phyloP scores from a whole-genome alignment of 495 filamentous ascomycete species.

The Penicillium salamii region DNA sequence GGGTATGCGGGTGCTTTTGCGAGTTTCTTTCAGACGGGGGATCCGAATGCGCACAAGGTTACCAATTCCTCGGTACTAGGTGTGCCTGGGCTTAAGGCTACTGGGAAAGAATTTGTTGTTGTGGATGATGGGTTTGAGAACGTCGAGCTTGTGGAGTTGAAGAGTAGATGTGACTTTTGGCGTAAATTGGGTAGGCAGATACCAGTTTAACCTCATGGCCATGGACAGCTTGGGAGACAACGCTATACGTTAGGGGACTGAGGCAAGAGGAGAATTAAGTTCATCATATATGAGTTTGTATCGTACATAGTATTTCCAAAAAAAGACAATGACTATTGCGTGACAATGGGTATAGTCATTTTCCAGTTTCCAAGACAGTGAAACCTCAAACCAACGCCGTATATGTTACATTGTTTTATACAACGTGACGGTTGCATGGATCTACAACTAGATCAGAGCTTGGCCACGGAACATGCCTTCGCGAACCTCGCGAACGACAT shows the following conservation, averaged over 20 bases:
- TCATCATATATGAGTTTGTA: conserved; percentile 7
- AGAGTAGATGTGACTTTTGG: conserved; percentile 55
- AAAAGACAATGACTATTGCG: conserved; percentile 8
- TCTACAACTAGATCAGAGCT: conserved; percentile 64
- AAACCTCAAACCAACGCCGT: conserved; percentile 16
- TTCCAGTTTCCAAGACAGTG: conserved; percentile 12
- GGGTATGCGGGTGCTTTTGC: conserved; percentile 60
- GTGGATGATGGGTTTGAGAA: conserved; percentile 39
- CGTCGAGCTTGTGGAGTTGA: conserved; percentile 33
- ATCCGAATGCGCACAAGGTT: conserved; percentile 57
- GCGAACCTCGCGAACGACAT: conserved; percentile 87
- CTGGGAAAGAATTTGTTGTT: conserved; percentile 51
- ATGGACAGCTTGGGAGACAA: no score
- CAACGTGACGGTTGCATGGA: conserved; percentile 6
- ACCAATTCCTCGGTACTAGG: conserved; percentile 42
- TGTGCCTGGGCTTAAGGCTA: conserved; percentile 40
- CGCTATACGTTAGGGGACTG: no score
- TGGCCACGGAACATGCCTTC: conserved; percentile 92
- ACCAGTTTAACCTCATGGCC: no score
- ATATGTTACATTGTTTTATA: conserved; percentile 27
- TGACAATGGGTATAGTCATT: conserved; percentile 16
- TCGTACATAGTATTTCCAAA: conserved; percentile 9
- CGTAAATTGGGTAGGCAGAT: conserved; percentile 37
- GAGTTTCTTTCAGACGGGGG: conserved; percentile 56
- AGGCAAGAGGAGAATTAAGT: conserved; percentile 4